Percentiles rank a stretch among this genome's conserved stretches.
Conservation (phyloP, 2,329 filamentous ascomycete genomes). For the Cryphonectria naterciae region DNA sequence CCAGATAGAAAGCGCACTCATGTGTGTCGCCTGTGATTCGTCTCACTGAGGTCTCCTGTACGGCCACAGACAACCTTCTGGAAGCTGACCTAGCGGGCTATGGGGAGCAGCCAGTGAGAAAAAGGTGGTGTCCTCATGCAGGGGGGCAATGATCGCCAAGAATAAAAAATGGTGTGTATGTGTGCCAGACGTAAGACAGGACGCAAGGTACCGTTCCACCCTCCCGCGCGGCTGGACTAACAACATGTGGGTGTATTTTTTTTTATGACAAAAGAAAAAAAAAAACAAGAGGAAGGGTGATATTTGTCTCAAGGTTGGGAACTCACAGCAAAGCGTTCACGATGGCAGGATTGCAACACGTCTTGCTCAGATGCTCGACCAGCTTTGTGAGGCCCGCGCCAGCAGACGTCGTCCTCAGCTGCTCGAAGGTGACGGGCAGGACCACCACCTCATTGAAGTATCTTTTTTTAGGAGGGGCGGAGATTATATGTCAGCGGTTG, state of each 20-base stretch:
- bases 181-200: neutral
- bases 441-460: conserved; percentile 66
- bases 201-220: neutral
- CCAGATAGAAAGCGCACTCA: neutral
- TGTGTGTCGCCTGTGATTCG: neutral
- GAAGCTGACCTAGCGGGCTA: neutral
- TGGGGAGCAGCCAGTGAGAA: neutral
- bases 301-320: neutral
- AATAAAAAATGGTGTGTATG: neutral
- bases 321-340: conserved; percentile 75
- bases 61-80: neutral
- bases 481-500: neutral
- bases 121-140: neutral
- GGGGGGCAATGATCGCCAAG: neutral
- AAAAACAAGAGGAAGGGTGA: neutral
- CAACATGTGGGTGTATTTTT: neutral
- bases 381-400: conserved; percentile 61
- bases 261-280: no score
- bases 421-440: conserved; percentile 72
- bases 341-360: conserved; percentile 69
- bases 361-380: conserved; percentile 65
- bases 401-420: conserved; percentile 68
- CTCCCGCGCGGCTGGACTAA: neutral
- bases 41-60: neutral
- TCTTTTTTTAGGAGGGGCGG: conserved; percentile 40